phyloP scores from a whole-genome alignment of 768 basidiomycete species.

The Tylopilus felleus region DNA sequence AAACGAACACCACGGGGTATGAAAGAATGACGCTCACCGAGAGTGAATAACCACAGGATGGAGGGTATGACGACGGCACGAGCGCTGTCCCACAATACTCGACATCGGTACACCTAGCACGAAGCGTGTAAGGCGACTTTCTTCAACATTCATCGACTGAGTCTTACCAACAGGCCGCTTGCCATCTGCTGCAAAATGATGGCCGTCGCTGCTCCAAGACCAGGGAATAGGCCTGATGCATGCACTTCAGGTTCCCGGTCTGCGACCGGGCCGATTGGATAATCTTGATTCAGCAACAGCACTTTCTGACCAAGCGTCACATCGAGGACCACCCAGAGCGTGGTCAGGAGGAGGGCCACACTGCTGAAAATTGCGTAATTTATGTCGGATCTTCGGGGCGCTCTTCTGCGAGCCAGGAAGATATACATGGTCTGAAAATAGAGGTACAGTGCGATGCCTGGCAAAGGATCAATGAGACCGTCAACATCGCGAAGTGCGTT shows the following conservation, averaged over 20 bases:
- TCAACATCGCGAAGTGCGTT: neutral
- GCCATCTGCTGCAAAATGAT: slow-evolving; percentile 30
- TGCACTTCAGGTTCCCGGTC: too few relatives aligned
- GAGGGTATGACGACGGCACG: slow-evolving; percentile 5
- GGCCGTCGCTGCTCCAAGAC: slow-evolving; percentile 19
- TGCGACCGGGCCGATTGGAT: slow-evolving; percentile 19
- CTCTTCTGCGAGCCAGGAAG: neutral
- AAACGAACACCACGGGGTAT: neutral
- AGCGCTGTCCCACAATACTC: slow-evolving; percentile 29
- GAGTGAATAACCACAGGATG: slow-evolving; percentile 11
- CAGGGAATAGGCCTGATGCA: slow-evolving; percentile 18
- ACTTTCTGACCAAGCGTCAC: slow-evolving; percentile 16
- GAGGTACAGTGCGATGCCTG: slow-evolving; percentile 12
- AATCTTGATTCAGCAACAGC: slow-evolving; percentile 29
- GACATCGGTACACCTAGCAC: slow-evolving; percentile 36
- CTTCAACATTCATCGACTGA: neutral
- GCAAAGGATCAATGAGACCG: neutral
- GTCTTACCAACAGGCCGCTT: slow-evolving; percentile 25
- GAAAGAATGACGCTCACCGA: slow-evolving; percentile 5
- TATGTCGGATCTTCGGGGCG: neutral
- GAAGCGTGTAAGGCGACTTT: neutral
- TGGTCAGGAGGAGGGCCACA: neutral
- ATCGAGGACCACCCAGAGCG: neutral
- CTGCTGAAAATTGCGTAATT: slow-evolving; percentile 17
- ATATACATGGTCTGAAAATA: slow-evolving; percentile 15